Percentiles rank a stretch among this genome's conserved stretches.
Conservation (phyloP, 2,329 filamentous ascomycete species). For the Fusarium austroafricanum region DNA sequence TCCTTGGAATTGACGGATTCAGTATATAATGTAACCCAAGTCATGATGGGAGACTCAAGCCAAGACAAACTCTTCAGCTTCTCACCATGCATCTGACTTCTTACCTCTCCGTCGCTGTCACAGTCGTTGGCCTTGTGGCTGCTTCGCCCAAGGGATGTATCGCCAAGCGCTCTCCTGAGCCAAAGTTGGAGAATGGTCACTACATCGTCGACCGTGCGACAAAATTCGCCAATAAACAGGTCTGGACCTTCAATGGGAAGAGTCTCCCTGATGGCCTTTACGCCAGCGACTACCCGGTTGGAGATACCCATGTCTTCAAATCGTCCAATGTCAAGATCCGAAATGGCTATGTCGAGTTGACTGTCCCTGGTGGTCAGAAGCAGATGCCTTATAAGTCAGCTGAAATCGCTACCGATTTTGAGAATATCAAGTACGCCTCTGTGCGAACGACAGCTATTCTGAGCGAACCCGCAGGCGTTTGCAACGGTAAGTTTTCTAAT, state of each 20-base stretch:
- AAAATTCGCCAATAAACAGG: slow-evolving; percentile 40
- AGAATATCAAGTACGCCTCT: slow-evolving; percentile 48
- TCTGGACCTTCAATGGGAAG: slow-evolving; percentile 40
- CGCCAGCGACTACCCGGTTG: slow-evolving; percentile 38
- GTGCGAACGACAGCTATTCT: slow-evolving; percentile 47
- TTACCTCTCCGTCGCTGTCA: slow-evolving; percentile 27
- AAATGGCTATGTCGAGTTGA: slow-evolving; percentile 47
- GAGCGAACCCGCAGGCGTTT: slow-evolving; percentile 46
- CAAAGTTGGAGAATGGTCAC: slow-evolving; percentile 29
- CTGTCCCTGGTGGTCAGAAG: slow-evolving; percentile 45
- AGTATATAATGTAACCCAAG: slow-evolving; percentile 6
- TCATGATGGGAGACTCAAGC: not conserved
- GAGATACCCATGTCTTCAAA: slow-evolving; percentile 15
- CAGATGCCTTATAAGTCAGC: slow-evolving; percentile 40
- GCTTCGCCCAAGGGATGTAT: slow-evolving; percentile 15
- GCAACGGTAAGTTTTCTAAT: slow-evolving; percentile 40
- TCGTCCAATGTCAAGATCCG: slow-evolving; percentile 37
- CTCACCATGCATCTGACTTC: slow-evolving; percentile 33
- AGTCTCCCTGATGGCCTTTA: slow-evolving; percentile 41
- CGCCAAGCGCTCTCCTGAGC: slow-evolving; percentile 34
- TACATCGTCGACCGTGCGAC: slow-evolving; percentile 39
- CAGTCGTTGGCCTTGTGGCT: slow-evolving; percentile 21
- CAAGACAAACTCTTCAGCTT: not conserved
- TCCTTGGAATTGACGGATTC: not conserved
- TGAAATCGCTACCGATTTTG: slow-evolving; percentile 40